Base-by-base conservation (phyloP, 2,329 filamentous ascomycete species). In the Aspergillus sp. region DNA sequence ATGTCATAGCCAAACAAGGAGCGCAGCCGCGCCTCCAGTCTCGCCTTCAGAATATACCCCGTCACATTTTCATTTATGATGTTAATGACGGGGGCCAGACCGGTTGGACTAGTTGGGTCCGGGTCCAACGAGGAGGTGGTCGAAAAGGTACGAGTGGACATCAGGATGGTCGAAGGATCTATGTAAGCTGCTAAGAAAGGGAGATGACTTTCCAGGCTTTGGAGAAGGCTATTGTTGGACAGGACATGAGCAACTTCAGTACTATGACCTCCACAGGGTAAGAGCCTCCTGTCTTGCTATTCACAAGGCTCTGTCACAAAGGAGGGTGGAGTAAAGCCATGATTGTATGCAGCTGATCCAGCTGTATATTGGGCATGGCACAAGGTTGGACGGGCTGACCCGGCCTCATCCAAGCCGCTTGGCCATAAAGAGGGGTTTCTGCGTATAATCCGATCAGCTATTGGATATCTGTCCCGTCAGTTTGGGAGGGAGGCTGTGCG, bases 1-100 rank as follows among this genome's bases (percentile, higher is more conserved):
- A 55, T 53, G 33, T 22, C 7, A 19, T 50, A 30, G 16, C 44
- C 20, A 30, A 57, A 59, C 19, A 59, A 14, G 7, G 5, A 24
- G 36, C 13, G 38, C 9, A 59, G 43, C 3, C 45, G 30, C n/a
- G 26, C 44, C 45, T 57, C 47, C 6, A 59, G 47, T 3, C 33
- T 52, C 16, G 50, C 48, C 3, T 41, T 47, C 19, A 11, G 30
- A 42, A 57, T 59, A 24, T 59, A 57, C 16, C 54, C 50, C 8
- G 52, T 47, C 6, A 32, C 19, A 10, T 48, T 44, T 13, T 42
- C 30, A 22, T 45, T 32, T 8, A 57, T 45, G 20, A 22, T 46
- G 14, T 57, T 57, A 10, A 38, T n/a, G 41, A 54, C 38, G 11
- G 30, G 10, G 16, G 40, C 17, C 8, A 50, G 26, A 8, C 35